Evolutionary conservation across 352 stramenopile genomes (phyloP), one percentile per base, ranked within the genome.

Genomic region (Globisporangium takayamanum): DNA sequence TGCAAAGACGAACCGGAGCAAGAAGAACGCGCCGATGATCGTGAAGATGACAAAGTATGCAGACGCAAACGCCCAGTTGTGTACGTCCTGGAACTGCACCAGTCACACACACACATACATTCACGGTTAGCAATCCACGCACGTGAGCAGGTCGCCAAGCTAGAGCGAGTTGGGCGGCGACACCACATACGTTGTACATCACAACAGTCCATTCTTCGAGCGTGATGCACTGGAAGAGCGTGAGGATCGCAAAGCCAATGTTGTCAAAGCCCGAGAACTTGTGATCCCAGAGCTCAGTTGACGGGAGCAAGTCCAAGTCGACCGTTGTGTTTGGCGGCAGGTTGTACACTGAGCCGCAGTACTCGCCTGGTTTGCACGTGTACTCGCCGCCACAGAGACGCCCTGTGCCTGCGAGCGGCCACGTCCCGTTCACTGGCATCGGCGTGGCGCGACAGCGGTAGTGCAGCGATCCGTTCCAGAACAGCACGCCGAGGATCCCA

Each of bases 201-300:
- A 96, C 72, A 25, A 71, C 61, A 0, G 71, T 87, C 90, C 90
- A 97, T 1, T 89, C 89, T 72, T 97, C 88, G 5, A 96, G 69
- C 20, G 88, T 97, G 42, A 97, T 81, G 20, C 75, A 75, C 62
- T 95, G 86, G 52, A 97, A 94, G n/a, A 95, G 74, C 14, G 84
- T 92, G 16, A 97, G 33, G 36, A 95, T 81, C 8, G 85, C 76
- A 33, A 59, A 70, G n/a, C 66, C 59, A 36, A 97, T 87, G 50
- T 88, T 76, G 65, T 97, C 89, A 55, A 96, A 97, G 18, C 64
- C 77, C 8, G 72, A 78, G n/a, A 86, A 80, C 2, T 87, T 88
- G 55, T 78, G 91, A 33, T 95, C 89, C 44, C 87, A 78, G 16
- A 70, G 69, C 50, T 87, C 69, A 11, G 72, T 63, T 5, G 80